phyloP scores from a whole-genome alignment of 2,329 filamentous ascomycete species.

The Shiraia sp. region DNA sequence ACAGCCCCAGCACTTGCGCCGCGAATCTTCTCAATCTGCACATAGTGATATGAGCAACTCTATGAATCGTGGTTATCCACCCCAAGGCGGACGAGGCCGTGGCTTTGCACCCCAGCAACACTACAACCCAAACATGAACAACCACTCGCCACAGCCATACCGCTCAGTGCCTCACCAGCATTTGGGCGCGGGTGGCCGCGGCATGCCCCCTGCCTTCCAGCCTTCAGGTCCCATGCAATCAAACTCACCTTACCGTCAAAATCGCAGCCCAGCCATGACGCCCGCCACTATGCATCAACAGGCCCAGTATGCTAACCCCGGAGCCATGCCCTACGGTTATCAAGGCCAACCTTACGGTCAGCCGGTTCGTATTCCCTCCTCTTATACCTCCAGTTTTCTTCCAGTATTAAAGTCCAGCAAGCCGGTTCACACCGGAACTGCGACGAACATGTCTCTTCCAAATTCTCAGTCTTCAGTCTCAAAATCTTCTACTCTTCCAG shows the following conservation, averaged over 20 bases:
- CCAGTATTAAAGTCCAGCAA: constrained; percentile 23
- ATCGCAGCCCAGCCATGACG: constrained; percentile 58
- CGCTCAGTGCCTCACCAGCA: constrained; percentile 56
- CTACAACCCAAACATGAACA: constrained; percentile 51
- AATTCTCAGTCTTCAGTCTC: constrained; percentile 8
- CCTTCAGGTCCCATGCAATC: constrained; percentile 56
- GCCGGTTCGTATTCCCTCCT: constrained; percentile 63
- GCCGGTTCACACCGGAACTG: constrained; percentile 16
- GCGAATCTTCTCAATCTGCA: constrained; percentile 82
- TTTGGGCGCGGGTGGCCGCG: constrained; percentile 48
- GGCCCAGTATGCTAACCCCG: constrained; percentile 52
- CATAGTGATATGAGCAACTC: constrained; percentile 73
- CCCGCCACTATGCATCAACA: constrained; percentile 69
- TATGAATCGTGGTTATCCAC: constrained; percentile 47
- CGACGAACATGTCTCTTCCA: constrained; percentile 15
- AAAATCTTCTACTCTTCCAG: constrained; percentile 7
- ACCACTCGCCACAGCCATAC: constrained; percentile 58
- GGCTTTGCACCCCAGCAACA: constrained; percentile 51
- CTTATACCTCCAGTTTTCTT: constrained; percentile 41
- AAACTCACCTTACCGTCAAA: constrained; percentile 64
- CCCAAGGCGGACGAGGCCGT: constrained; percentile 55
- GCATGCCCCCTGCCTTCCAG: constrained; percentile 58
- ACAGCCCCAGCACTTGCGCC: constrained; percentile 77
- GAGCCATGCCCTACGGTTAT: constrained; percentile 65
- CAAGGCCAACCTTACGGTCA: constrained; percentile 60